Evolutionary conservation across 1,139 yeast genomes (phyloP), one percentile per base, ranked within the genome.

Genomic region (Taphrina flavorubra): DNA sequence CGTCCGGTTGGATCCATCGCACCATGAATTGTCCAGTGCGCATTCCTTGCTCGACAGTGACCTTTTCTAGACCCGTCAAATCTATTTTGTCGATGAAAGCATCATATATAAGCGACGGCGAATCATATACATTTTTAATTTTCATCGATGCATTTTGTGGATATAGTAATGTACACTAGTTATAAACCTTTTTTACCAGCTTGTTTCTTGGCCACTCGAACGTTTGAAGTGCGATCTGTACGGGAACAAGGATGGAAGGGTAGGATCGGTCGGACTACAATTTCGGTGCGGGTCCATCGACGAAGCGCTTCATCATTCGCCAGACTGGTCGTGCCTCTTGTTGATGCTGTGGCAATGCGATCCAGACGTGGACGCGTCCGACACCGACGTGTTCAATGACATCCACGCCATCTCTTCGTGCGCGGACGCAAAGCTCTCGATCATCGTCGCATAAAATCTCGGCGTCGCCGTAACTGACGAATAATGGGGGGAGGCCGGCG

Each of bases 291-390:
- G 42, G 53, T 8, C 62, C 62, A 31, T 58, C 62, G 14, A 58
- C 25, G 46, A 58, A 58, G 13, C 34, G 14, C 25, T 36, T 20
- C 53, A 58, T 58, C 20, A 6, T 25, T 46, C 7, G n/a, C 62
- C 62, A 58, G 40, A 44, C 62, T 8, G 39, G 62, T 14, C 25
- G 8, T 37, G 51, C 62, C n/a, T 44, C 42, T 16, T 58, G 13
- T 16, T 58, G 37, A 16, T 58, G 49, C 42, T 44, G 51, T 3
- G 62, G 62, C 25, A 58, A 16, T 14, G 62, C 62, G 62, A 58
- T 42, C 62, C 62, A 58, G 62, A 58, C 62, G 40, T 58, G 62
- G 36, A 44, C 37, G 11, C 44, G 42, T 6, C 62, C 62, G 53
- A 16, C 18, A 5, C 62, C 62, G 18, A 58, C 62, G 39, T 44